Evolutionary conservation across 2,329 filamentous ascomycete genomes (phyloP), one percentile per base, ranked within the genome.

Genomic region (Colletotrichum tanaceti): DNA sequence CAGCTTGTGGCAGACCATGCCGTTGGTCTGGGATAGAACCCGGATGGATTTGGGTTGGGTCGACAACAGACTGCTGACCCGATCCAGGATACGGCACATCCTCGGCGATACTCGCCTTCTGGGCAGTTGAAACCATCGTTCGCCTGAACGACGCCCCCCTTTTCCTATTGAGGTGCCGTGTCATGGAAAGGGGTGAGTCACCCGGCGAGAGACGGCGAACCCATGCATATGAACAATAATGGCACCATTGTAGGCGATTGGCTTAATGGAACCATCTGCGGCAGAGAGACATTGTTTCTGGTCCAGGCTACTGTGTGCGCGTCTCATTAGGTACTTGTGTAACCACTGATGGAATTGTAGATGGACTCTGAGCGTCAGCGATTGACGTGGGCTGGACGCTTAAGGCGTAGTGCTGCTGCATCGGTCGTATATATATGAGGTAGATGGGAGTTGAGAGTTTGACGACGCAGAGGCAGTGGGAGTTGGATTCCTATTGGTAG

Each of bases 181-280:
- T n/a, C 58, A 55, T 62, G 44, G 59, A 35, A 44, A 14, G n/a
- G 35, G 32, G 35, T 68, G 62, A 68, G 62, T 68, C 65, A 68
- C 54, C 53, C 47, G 65, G 62, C n/a, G 39, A 55, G 59, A 14
- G 49, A 14, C 49, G 35, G 47, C 44, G 52, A 59, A 57, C 20
- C 53, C 5, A 43, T 43, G 47, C 63, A 44, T 50, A 28, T 20
- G 35, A 50, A 41, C 20, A 44, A 14, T 6, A n/a, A 53, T 35
- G 52, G 39, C 49, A 55, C 59, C 64, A 52, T 55, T 49, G 49
- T 68, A 41, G 16, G 35, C 4, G 46, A 65, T 63, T 63, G 64
- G 58, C n/a, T 28, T 14, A 14, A 47, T 43, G 54, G 49, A 32
- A 54, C 60, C 18, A 24, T 62, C 65, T 54, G 59, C 18, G 65